These are phyloP conservation scores for Lichtheimia hyalospora DNA, from an alignment of 371 early-diverging fungal genomes.

Conservation along the genomic window DNA sequence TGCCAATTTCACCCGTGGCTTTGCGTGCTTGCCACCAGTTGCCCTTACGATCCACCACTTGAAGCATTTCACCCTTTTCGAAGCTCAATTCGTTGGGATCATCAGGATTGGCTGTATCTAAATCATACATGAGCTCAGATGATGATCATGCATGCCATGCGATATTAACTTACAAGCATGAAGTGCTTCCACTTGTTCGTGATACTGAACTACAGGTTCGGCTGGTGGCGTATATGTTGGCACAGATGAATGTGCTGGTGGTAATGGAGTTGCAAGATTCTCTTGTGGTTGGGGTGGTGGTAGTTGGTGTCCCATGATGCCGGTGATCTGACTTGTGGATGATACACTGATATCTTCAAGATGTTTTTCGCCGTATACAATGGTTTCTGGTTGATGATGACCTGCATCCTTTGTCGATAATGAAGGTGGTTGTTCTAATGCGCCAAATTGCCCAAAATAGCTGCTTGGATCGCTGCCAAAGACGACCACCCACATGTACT, in stretches of 20 bases:
- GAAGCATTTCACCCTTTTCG: slow-evolving; percentile 76
- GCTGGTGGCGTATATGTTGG: too few species aligned
- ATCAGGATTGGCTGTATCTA: slow-evolving; percentile 73
- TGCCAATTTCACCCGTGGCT: slow-evolving; percentile 74
- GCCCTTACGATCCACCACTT: slow-evolving; percentile 82
- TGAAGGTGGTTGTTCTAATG: slow-evolving; percentile 1
- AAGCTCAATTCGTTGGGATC: slow-evolving; percentile 88
- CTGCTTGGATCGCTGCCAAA: slow-evolving; percentile 36
- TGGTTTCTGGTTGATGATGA: not conserved
- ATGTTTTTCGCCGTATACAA: slow-evolving; percentile 6
- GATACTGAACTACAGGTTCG: slow-evolving; percentile 3
- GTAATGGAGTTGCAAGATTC: not conserved
- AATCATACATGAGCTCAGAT: not conserved
- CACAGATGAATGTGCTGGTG: not conserved
- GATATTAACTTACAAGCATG: slow-evolving; percentile 19
- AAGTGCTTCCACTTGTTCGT: slow-evolving; percentile 19
- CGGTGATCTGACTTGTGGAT: not conserved
- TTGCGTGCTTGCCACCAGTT: slow-evolving; percentile 93
- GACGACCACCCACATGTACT: slow-evolving; percentile 39
- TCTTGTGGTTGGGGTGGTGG: too few species aligned
- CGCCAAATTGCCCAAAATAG: slow-evolving; percentile 34
- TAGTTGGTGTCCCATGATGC: too few species aligned
- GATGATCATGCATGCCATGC: not conserved
- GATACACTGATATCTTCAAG: slow-evolving; percentile 1
- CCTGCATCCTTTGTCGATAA: not conserved